These are phyloP conservation scores for Harrya chromipes DNA, from an alignment of 768 basidiomycete genomes.

Conservation along the genomic window DNA sequence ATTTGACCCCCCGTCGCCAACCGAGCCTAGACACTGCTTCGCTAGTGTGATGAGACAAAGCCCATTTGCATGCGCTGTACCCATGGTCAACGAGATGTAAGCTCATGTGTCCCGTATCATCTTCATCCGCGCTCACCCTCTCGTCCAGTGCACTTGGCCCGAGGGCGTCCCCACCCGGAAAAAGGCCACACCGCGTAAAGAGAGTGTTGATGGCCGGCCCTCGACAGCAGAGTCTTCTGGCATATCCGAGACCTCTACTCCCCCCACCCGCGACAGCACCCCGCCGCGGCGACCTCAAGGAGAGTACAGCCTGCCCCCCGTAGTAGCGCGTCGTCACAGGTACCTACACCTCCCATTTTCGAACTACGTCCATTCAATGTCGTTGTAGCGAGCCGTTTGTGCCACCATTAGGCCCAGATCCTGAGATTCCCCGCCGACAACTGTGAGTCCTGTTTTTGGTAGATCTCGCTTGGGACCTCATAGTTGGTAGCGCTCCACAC, in stretches of 20 bases:
- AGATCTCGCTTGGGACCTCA: constrained; percentile 11
- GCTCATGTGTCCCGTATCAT: constrained; percentile 18
- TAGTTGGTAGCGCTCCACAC: constrained; percentile 37
- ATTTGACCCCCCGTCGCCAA: constrained; percentile 1
- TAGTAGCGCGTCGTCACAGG: constrained; percentile 42
- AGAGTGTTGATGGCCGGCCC: constrained; percentile 58
- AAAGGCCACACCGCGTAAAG: constrained; percentile 56
- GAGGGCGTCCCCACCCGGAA: constrained; percentile 73
- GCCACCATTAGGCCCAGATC: constrained; percentile 42
- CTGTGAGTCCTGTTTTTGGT: constrained; percentile 36
- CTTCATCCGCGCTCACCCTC: constrained; percentile 12
- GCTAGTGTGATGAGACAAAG: constrained; percentile 86
- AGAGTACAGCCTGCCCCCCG: constrained; percentile 37
- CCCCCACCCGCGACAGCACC: constrained; percentile 64
- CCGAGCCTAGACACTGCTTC: constrained; percentile 1
- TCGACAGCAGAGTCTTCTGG: constrained; percentile 77
- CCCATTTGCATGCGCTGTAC: constrained; percentile 85
- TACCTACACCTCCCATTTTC: constrained; percentile 8
- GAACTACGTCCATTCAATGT: constrained; percentile 2
- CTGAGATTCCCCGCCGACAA: constrained; percentile 44
- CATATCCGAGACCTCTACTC: constrained; percentile 67
- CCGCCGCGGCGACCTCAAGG: constrained; percentile 53
- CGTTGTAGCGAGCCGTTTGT: constrained; percentile 43
- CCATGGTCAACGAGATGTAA: constrained; percentile 79
- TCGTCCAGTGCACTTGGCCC: constrained; percentile 74